Evolutionary conservation across 139 green algal genomes (phyloP), one percentile per base, ranked within the genome.

Genomic region (Edaphochlamys debaryana): DNA sequence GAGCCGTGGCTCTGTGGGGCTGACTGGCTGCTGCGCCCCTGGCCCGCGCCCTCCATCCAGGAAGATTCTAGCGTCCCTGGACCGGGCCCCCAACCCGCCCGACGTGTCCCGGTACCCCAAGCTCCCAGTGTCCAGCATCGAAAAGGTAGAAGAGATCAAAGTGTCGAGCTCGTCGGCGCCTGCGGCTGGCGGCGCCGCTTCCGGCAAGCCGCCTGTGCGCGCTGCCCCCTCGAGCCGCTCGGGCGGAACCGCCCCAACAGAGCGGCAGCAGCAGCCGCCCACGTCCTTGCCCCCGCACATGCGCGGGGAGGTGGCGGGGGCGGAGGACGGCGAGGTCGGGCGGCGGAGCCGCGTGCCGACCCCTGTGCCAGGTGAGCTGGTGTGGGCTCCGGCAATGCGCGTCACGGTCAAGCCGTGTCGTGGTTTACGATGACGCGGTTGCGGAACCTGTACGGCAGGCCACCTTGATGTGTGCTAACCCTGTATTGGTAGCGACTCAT

Each of bases 91-190:
- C 19, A 84, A 88, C 72, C 83, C 83, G 48, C 64, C 67, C 56
- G 71, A 84, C 75, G 19, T 79, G n/a, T 30, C 66, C 27, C 32
- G 41, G 7, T 88, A 88, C 41, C 79, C 83, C 27, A 80, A 80
- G 48, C 48, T 66, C 4, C 83, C 83, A 23, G 29, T 40, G 0
- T 75, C 83, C 22, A 25, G 20, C 9, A 34, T 88, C 4, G 60
- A 11, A 2, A 70, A 38, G 36, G 68, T 64, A 3, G 83, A 88
- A 68, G 74, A 87, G 54, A 70, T 87, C 4, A 78, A 75, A 27
- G 54, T 48, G 15, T 17, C 52, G 50, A 54, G 34, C 25, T 13
- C 64, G 2, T 34, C 63, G 45, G 37, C 45, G 34, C n/a, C 37
- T 11, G 52, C 30, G 13, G 50, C 15, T 9, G 38, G 30, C 11